phyloP scores from a whole-genome alignment of 495 filamentous ascomycete genomes.

The Penicillium atrosanguineum region DNA sequence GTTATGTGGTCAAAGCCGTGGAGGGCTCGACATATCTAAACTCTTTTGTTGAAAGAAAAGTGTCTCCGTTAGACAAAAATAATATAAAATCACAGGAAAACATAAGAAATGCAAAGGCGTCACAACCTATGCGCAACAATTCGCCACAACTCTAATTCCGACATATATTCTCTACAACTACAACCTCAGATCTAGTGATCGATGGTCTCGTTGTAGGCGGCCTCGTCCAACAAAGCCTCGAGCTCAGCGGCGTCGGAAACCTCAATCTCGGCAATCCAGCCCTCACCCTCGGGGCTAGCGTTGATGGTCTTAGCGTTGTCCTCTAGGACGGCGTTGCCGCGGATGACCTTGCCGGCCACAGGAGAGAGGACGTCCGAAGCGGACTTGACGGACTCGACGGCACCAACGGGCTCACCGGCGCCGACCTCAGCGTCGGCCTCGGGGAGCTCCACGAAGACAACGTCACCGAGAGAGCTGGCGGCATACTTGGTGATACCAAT shows the following conservation, averaged over 20 bases:
- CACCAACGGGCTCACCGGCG: slow-evolving; percentile 79
- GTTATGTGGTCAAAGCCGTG: slow-evolving; percentile 8
- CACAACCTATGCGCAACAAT: neutral
- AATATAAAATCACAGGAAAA: slow-evolving; percentile 22
- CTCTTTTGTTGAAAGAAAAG: slow-evolving; percentile 26
- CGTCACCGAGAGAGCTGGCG: slow-evolving; percentile 85
- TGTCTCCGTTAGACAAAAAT: slow-evolving; percentile 14
- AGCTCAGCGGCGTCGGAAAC: slow-evolving; percentile 67
- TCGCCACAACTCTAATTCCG: slow-evolving; percentile 3
- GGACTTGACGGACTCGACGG: slow-evolving; percentile 96
- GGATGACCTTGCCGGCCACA: slow-evolving; percentile 69
- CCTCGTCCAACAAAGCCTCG: slow-evolving; percentile 68
- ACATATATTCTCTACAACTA: slow-evolving; percentile 14
- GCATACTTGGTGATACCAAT: slow-evolving; percentile 92
- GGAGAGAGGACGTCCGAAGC: slow-evolving; percentile 95
- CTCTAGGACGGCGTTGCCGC: slow-evolving; percentile 68
- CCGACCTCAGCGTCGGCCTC: slow-evolving; percentile 56
- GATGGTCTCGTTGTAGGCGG: slow-evolving; percentile 71
- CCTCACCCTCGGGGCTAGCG: slow-evolving; percentile 77
- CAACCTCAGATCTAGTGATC: slow-evolving; percentile 40
- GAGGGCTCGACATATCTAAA: slow-evolving; percentile 13
- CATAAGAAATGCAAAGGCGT: slow-evolving; percentile 9
- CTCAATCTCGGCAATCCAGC: slow-evolving; percentile 89
- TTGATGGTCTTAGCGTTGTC: slow-evolving; percentile 87
- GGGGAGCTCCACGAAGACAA: slow-evolving; percentile 95